Conservation (phyloP, 140 eudicot genomes). For the Cichorium intybus region DNA sequence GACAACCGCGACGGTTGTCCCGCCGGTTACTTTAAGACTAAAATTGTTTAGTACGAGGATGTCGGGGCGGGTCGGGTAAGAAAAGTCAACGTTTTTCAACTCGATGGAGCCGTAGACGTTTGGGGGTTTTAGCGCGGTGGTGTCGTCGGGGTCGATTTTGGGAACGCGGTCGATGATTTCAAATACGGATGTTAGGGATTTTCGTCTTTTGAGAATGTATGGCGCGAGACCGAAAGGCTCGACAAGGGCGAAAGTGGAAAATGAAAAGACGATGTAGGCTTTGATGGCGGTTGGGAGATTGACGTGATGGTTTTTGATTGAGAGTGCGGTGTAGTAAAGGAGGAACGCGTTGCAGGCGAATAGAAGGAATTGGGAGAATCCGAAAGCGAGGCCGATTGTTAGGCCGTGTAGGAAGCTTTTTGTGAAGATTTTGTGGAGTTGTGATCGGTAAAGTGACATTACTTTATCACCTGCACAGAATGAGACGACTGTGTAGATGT, state of each 20-base stretch:
- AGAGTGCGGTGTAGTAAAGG: constrained; percentile 82
- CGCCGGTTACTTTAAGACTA: constrained; percentile 82
- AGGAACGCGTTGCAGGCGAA: constrained; percentile 91
- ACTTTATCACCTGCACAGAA: constrained; percentile 95
- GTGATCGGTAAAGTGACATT: constrained; percentile 85
- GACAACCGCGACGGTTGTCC: constrained; percentile 91
- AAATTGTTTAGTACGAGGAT: constrained; percentile 81
- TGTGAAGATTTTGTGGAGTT: constrained; percentile 63
- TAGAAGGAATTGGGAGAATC: constrained; percentile 90
- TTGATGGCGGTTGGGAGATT: constrained; percentile 69
- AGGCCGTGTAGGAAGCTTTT: constrained; percentile 91
- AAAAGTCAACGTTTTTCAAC: constrained; percentile 72
- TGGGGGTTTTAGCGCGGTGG: constrained; percentile 78
- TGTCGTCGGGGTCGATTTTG: constrained; percentile 86
- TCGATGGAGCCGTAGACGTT: constrained; percentile 92
- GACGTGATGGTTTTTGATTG: constrained; percentile 47
- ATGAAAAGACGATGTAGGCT: constrained; percentile 93
- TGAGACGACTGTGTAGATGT: constrained; percentile 88
- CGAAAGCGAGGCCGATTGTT: constrained; percentile 82
- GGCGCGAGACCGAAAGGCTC: constrained; percentile 99
- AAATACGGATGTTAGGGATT: constrained; percentile 71
- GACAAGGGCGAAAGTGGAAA: constrained; percentile 93
- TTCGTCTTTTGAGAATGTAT: constrained; percentile 77
- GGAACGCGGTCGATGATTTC: constrained; percentile 89
- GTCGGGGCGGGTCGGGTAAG: constrained; percentile 87